Base-by-base conservation (phyloP, 2,329 filamentous ascomycete species). In the Achaetomium macrosporum region DNA sequence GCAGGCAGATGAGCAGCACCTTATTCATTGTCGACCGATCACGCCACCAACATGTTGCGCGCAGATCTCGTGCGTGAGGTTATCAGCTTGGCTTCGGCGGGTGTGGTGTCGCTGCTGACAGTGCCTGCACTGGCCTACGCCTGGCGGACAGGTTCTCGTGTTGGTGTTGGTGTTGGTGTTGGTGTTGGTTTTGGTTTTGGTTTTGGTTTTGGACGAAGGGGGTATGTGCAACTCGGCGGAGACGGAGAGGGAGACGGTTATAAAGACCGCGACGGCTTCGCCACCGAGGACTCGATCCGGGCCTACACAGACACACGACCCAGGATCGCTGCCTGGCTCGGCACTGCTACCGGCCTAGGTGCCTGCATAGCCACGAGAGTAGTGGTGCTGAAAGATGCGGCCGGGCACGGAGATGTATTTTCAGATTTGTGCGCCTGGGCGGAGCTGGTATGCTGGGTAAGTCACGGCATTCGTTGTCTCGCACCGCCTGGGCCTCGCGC, bases 201-300 rank as follows among this genome's bases (percentile, higher is more conserved):
- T 15, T 19, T 46, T 6, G 51, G 43, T 15, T n/a, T 35, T 15
- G 33, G 35, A 16, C 9, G 15, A 10, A 30, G 53, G 12, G 59
- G 55, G 1, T 63, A 66, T 40, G 56, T 56, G 16, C 57, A 48
- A 8, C 36, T 66, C 9, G 57, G 40, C 19, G 42, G 41, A 43
- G 50, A 54, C 20, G 39, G 36, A 43, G 52, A 54, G 17, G 36
- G 29, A 36, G 47, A 42, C 36, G 17, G 35, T 31, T 70, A 66
- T 47, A 59, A 66, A 53, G 67, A 66, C 45, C 19, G 43, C 8
- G 67, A 70, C 47, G 67, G 68, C 16, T 56, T 62, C 45, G 65
- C 67, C 16, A 69, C 66, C 13, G 63, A 65, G 42, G 60, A 65
- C 39, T 69, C 67, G 15, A 62, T 65, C 12, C 62, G 60, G 12